Base-by-base conservation (phyloP, 2,329 filamentous ascomycete genomes). In the Hypoxylon sp. region DNA sequence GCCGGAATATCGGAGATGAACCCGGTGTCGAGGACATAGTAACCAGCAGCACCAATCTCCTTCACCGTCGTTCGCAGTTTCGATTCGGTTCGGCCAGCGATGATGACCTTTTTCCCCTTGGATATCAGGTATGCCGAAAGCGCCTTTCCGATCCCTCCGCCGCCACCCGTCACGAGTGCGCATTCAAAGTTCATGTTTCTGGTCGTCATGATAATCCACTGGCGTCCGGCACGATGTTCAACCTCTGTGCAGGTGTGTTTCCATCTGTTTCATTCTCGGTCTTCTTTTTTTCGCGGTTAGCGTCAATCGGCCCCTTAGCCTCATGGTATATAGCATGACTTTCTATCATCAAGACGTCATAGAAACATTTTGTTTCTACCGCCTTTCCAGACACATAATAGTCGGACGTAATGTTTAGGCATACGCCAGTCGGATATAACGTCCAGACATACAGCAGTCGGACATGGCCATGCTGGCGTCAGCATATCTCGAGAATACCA, bases 31-130 rank as follows among this genome's bases (percentile, higher is more conserved):
- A 79, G 66, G 0, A 78, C 75, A 58, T 84, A 85, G 64, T 84
- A 86, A 0, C 73, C 77, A 0, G 74, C 72, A 2, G 78, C 78
- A 0, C 77, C 77, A 13, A 86, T 74, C 15, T 77, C 73, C 24
- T 72, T 65, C 3, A 76, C 71, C 0, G 82, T 75, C 1, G 69
- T 60, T 48, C 77, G 69, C 1, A 86, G 76, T 2, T 79, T 85
- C 0, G 79, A 78, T 63, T 85, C 81, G 3, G 83, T 86, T 8
- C 82, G 78, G 2, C 82, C 80, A 23, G 74, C 79, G 49, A 84
- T 78, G 54, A 85, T 75, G 43, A 84, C 78, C 47, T 79, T 80
- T 58, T 82, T 82, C 47, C 75, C 76, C 49, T 73, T 69, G 0
- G 73, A 75, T 48, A 81, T 73, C 47, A 83, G 72, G 55, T 79